Percentiles rank a stretch among this genome's conserved stretches.
These are phyloP conservation scores for Kwoniella sp. DNA, from an alignment of 768 basidiomycete genomes.

Conservation along the genomic window DNA sequence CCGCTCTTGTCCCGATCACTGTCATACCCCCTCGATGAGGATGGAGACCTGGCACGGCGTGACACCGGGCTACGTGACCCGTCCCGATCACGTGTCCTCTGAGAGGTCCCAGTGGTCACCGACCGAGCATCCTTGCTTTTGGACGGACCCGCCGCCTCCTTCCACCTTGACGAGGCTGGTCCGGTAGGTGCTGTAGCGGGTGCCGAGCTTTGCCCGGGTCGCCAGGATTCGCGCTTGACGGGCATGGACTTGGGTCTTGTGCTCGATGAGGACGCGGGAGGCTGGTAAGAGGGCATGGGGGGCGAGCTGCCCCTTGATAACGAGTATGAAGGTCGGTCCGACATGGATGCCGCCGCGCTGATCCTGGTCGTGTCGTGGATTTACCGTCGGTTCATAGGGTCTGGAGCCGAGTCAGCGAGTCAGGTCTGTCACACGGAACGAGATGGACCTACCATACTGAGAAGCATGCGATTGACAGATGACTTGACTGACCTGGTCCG, in stretches of 20 bases:
- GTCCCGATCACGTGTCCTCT: neutral
- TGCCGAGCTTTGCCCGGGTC: conserved; percentile 19
- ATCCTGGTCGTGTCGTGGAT: too few relatives aligned
- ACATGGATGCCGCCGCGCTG: too few relatives aligned
- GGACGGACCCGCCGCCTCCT: neutral
- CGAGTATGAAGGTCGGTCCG: conserved; percentile 1
- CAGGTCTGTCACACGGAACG: neutral
- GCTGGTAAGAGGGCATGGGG: conserved; percentile 12
- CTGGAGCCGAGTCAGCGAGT: neutral
- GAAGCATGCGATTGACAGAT: too few relatives aligned
- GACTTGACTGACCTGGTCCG: too few relatives aligned
- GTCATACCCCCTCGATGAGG: conserved; percentile 6
- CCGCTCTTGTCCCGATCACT: conserved; percentile 1
- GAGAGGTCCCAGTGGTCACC: conserved; percentile 1
- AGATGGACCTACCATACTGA: neutral
- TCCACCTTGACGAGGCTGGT: neutral
- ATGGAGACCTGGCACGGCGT: neutral
- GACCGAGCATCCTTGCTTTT: neutral
- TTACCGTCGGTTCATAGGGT: too few relatives aligned
- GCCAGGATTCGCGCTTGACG: conserved; percentile 35
- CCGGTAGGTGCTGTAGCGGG: neutral
- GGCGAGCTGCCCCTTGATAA: conserved; percentile 5
- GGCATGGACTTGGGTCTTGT: conserved; percentile 1
- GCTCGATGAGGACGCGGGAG: neutral
- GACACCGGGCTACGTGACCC: conserved; percentile 1